Evolutionary conservation across 75 land plant genomes (phyloP).

Genomic region (Sequoiadendron giganteum): DNA sequence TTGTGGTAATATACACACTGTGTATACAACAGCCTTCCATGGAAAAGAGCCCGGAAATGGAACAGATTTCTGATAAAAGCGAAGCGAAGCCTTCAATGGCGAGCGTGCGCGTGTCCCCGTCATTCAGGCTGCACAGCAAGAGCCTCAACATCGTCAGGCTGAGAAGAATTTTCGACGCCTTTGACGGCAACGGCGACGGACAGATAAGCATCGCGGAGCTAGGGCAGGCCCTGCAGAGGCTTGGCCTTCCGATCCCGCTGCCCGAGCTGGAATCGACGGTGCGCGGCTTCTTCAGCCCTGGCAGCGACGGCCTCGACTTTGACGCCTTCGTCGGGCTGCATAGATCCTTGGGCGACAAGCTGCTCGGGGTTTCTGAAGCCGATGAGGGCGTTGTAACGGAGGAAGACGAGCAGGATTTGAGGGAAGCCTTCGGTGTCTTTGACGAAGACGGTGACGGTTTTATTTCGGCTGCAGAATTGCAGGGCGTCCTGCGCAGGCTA

Average conservation of each 20-base stretch:
- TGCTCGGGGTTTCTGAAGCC: conserved; percentile 27
- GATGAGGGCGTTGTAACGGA: conserved; percentile 3
- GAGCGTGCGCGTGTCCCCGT: conserved; percentile 10
- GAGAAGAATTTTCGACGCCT: conserved; percentile 66
- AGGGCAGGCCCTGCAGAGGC: conserved; percentile 44
- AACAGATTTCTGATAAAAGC: background rate
- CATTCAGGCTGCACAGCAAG: conserved; percentile 57
- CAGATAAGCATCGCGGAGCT: conserved; percentile 65
- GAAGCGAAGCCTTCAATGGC: background rate
- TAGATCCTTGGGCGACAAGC: conserved; percentile 40
- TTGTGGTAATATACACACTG: background rate
- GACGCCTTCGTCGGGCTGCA: conserved; percentile 62
- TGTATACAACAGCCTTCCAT: background rate
- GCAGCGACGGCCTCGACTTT: conserved; percentile 46
- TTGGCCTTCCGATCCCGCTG: conserved; percentile 55
- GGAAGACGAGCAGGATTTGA: conserved; percentile 53
- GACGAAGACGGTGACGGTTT: conserved; percentile 81
- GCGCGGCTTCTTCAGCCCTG: conserved; percentile 1
- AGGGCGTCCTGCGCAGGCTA: conserved; percentile 52
- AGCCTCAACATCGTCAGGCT: conserved; percentile 71
- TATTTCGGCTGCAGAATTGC: conserved; percentile 64
- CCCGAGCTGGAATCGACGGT: conserved; percentile 20
- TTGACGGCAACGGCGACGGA: conserved; percentile 81
- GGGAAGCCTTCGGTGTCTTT: conserved; percentile 78
- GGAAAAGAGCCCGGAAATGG: background rate